Conservation (phyloP, 2,329 filamentous ascomycete species). For the Bipolaris cookei region DNA sequence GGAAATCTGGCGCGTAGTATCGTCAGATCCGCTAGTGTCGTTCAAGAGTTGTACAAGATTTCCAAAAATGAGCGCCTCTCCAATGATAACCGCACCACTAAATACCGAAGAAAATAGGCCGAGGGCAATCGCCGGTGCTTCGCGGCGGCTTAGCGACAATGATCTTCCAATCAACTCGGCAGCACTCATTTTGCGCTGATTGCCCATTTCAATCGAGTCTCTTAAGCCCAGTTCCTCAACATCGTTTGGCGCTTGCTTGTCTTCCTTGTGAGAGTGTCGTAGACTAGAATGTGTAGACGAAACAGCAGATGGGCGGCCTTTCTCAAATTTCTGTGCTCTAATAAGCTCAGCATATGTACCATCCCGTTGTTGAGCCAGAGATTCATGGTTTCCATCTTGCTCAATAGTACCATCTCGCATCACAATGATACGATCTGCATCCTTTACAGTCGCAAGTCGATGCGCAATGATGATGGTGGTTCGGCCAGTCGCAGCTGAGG, state of each 20-base stretch:
- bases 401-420: slow-evolving; percentile 43
- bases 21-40: slow-evolving; percentile 23
- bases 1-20: slow-evolving; percentile 41
- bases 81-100: slow-evolving; percentile 62
- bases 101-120: slow-evolving; percentile 55
- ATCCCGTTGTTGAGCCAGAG: slow-evolving; percentile 31
- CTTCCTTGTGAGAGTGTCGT: slow-evolving; percentile 21
- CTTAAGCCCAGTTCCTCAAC: slow-evolving; percentile 7
- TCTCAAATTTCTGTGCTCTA: slow-evolving; percentile 46
- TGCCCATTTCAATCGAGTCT: neutral
- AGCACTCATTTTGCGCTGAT: slow-evolving; percentile 21
- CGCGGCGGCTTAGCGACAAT: slow-evolving; percentile 43
- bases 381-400: slow-evolving; percentile 44
- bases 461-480: slow-evolving; percentile 50
- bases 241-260: neutral
- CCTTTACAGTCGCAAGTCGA: slow-evolving; percentile 45
- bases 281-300: slow-evolving; percentile 32
- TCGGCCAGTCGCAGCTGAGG: slow-evolving; percentile 34
- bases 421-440: slow-evolving; percentile 48
- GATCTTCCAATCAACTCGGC: slow-evolving; percentile 33
- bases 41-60: slow-evolving; percentile 42
- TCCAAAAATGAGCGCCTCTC: slow-evolving; percentile 52
- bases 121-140: slow-evolving; percentile 49
- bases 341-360: slow-evolving; percentile 45
- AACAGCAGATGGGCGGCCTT: slow-evolving; percentile 30